phyloP scores from a whole-genome alignment of 2,329 filamentous ascomycete species.

The Grosmannia huntii region DNA sequence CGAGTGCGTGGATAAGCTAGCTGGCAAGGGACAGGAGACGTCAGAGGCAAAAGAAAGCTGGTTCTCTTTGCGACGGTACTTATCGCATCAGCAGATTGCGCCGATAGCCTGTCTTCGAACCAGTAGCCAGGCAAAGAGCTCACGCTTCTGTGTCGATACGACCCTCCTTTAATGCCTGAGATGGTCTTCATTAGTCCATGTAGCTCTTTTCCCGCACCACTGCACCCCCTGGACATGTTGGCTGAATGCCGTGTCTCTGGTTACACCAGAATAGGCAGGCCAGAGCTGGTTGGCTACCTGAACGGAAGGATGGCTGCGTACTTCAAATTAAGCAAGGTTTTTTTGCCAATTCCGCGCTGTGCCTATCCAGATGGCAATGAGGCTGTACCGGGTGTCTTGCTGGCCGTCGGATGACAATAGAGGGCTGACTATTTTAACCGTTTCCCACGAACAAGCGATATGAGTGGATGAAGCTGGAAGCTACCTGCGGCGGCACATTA shows the following conservation, averaged over 20 bases:
- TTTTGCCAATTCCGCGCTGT: not conserved
- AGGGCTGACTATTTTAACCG: not conserved
- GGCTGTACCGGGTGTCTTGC: not conserved
- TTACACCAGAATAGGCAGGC: slow-evolving; percentile 16
- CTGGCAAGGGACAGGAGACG: not conserved
- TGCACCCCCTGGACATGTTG: slow-evolving; percentile 9
- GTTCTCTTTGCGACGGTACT: not conserved
- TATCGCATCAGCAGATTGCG: not conserved
- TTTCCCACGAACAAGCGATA: not conserved
- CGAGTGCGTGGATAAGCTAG: not conserved
- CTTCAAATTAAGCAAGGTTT: not conserved
- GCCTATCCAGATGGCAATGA: not conserved
- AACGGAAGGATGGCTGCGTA: slow-evolving; percentile 12
- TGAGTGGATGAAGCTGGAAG: slow-evolving; percentile 3
- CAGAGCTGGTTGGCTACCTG: slow-evolving; percentile 17
- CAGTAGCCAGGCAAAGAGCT: not conserved
- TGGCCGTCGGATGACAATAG: not conserved
- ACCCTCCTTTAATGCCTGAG: not conserved
- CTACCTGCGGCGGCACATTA: slow-evolving; percentile 4
- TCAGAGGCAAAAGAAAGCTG: not conserved
- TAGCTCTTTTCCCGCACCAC: not conserved
- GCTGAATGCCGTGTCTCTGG: slow-evolving; percentile 7
- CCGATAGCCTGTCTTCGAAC: not conserved
- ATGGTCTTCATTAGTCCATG: not conserved
- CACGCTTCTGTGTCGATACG: not conserved